Evolutionary conservation across 2,329 filamentous ascomycete genomes (phyloP).

Genomic region (Penicillium sp.): DNA sequence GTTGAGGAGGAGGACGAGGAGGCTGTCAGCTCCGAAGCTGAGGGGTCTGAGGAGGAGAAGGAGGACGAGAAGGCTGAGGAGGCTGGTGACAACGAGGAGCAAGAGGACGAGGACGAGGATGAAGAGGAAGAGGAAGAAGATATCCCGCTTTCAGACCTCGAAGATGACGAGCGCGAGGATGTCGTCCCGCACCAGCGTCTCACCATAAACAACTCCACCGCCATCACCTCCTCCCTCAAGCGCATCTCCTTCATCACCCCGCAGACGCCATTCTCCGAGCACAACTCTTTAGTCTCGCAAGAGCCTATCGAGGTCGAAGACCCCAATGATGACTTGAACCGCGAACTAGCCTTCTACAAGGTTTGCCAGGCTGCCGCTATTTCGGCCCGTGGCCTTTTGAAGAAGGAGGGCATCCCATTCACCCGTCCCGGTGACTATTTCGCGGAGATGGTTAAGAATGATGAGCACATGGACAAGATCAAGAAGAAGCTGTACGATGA

Average conservation of each 20-base stretch:
- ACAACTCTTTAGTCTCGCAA: conserved; percentile 69
- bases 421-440: conserved; percentile 91
- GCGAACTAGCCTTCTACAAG: conserved; percentile 88
- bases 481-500: conserved; percentile 90
- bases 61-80: conserved; percentile 33
- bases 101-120: conserved; percentile 61
- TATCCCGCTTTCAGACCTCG: conserved; percentile 79
- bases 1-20: conserved; percentile 36
- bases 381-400: conserved; percentile 66
- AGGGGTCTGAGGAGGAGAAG: conserved; percentile 23
- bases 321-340: conserved; percentile 83
- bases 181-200: conserved; percentile 85
- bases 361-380: conserved; percentile 78
- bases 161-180: conserved; percentile 78
- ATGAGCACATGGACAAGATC: conserved; percentile 97
- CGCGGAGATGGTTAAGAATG: conserved; percentile 97
- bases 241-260: conserved; percentile 56
- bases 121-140: conserved; percentile 77
- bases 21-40: conserved; percentile 25
- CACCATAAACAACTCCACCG: conserved; percentile 94
- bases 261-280: conserved; percentile 71
- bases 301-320: conserved; percentile 71
- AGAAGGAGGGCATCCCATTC: conserved; percentile 79
- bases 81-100: conserved; percentile 41
- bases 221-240: conserved; percentile 72